Evolutionary conservation across 441 rosid species (phyloP), one percentile per base, ranked within the genome.

Genomic region (Bocquillonia castaneifolia): DNA sequence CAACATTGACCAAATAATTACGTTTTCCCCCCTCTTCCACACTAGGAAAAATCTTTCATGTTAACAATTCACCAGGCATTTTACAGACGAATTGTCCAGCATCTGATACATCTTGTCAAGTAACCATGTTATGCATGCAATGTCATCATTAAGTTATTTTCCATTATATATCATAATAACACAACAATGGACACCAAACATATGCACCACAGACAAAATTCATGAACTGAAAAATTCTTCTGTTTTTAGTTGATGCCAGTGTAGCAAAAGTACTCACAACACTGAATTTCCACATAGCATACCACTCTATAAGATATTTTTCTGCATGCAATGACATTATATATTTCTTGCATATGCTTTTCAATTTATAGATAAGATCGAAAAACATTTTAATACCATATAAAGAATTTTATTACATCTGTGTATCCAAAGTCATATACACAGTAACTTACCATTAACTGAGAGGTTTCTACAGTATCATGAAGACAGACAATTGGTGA

Each of bases 391-490:
- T 22, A 40, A 44, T 22, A 29, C 14, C 42, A 10, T 37, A 69
- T 47, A 50, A 70, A 42, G n/a, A n/a, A 5, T 42, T 26, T 48
- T 28, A 10, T 18, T 2, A 40, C 10, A 64, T 13, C 25, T 51
- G 10, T n/a, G 20, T 20, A 6, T 10, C 22, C 26, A 71, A 63
- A 57, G 12, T n/a, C 22, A 7, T 12, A 42, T 12, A 40, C 47
- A 42, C 13, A 67, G 47, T 48, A 55, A 29, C 73, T 63, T 74
- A 88, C 89, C 88, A 39, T 76, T 63, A 73, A 55, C 26, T 48
- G 17, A 5, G 59, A 42, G 59, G 3, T 36, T 59, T 72, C 70
- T 51, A 34, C 72, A 47, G 52, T 71, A 62, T 69, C 81, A 75
- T 39, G 36, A 59, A 71, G 37, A 65, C 17, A 39, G 7, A 15